Evolutionary conservation across 768 basidiomycete genomes (phyloP), one percentile per base, ranked within the genome.

Genomic region (Ramaria sp.): DNA sequence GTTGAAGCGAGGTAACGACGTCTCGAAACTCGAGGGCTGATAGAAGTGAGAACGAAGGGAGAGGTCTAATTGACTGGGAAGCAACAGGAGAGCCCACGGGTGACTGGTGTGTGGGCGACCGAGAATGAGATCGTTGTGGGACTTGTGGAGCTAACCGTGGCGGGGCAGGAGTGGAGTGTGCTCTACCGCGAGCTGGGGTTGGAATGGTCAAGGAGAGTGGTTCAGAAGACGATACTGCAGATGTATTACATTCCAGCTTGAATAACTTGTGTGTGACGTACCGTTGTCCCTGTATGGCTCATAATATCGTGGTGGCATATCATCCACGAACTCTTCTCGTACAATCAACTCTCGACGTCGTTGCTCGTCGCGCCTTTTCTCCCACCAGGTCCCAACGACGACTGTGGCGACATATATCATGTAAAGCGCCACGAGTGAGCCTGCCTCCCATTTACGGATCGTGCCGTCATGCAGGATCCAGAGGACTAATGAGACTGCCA

Each of bases 21-120:
- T 93, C 86, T 17, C 93, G 79, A 70, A 99, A 99, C 69, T 99
- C 96, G 45, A 99, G 79, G 0, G 96, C 96, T 9, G 95, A 91
- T 4, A 98, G 80, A 1, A 99, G 79, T 2, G 95, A 97, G 64
- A 91, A 91, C 0, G 87, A 89, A 2, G 87, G 88, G 70, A 91
- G 78, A 59, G 81, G 79, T 10, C 70, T 68, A 38, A 73, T 68
- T 22, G 70, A 69, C 61, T 72, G 59, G 22, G 75, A 59, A 62
- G 67, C 30, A 22, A 48, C n/a, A 61, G 49, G 67, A 61, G 6
- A 81, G 76, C 13, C 79, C 73, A 53, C 71, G n/a, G 55, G 45
- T 37, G 55, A 39, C n/a, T 15, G 45, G 17, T 46, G 24, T 11
- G 41, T 22, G 9, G 49, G 57, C 5, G 45, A 39, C 37, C 41